A percentile compares a stretch with the other conserved stretches of the same genome.
phyloP scores from a whole-genome alignment of 202 grass and related monocot species.

The Schoenoplectus tabernaemontani region DNA sequence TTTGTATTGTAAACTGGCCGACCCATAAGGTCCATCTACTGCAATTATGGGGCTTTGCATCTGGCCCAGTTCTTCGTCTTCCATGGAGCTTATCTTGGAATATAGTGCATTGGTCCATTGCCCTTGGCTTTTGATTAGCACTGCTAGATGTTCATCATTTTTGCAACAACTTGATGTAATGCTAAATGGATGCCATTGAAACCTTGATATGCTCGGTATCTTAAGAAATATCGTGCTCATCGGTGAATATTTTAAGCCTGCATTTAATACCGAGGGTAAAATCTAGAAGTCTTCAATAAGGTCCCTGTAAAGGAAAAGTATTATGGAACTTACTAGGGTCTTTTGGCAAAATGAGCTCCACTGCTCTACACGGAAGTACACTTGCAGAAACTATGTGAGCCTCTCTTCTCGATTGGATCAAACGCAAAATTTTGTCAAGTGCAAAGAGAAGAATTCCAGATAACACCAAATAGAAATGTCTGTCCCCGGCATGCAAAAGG shows the following conservation, averaged over 20 bases:
- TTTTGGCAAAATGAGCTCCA: slow-evolving; percentile 38
- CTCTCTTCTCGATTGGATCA: slow-evolving; percentile 26
- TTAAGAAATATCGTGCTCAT: slow-evolving; percentile 39
- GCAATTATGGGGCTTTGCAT: slow-evolving; percentile 14
- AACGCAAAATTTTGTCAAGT: slow-evolving; percentile 30
- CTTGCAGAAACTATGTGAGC: slow-evolving; percentile 22
- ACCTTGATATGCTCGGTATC: slow-evolving; percentile 31
- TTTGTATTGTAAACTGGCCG: neutral
- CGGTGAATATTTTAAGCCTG: slow-evolving; percentile 33
- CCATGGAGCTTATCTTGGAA: slow-evolving; percentile 1
- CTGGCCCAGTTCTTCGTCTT: slow-evolving; percentile 3
- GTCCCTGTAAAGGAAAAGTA: neutral
- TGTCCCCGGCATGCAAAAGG: slow-evolving; percentile 35
- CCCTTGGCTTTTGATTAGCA: slow-evolving; percentile 36
- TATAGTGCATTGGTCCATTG: slow-evolving; percentile 34
- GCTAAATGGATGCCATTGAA: slow-evolving; percentile 45
- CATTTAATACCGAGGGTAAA: neutral
- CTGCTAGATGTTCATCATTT: slow-evolving; percentile 17
- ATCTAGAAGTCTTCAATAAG: neutral
- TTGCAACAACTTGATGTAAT: slow-evolving; percentile 34
- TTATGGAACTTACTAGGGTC: slow-evolving; percentile 18
- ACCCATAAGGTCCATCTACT: slow-evolving; percentile 35
- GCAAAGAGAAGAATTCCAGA: slow-evolving; percentile 39
- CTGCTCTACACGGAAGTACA: slow-evolving; percentile 33
- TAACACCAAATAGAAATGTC: slow-evolving; percentile 40